phyloP scores from a whole-genome alignment of 257 asterid genomes.

The Gentiana macrophylla region DNA sequence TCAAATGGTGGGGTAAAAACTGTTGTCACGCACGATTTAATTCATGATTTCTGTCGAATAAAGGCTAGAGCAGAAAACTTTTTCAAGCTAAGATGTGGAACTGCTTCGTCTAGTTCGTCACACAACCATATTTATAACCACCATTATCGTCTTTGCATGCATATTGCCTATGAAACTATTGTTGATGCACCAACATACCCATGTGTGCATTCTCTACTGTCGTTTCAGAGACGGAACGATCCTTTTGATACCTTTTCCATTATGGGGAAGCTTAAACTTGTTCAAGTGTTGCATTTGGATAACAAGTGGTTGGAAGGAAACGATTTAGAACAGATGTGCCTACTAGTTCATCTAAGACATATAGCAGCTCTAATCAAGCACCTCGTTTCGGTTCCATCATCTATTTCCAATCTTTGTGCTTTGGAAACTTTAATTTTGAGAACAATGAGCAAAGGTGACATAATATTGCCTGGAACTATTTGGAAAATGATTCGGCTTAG shows the following conservation, averaged over 20 bases:
- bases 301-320: not conserved
- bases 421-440: constrained; percentile 7
- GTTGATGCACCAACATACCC: not conserved
- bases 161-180: not conserved
- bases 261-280: constrained; percentile 3
- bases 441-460: not conserved
- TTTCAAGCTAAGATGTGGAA: not conserved
- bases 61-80: constrained; percentile 11
- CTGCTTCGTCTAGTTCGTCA: not conserved
- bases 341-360: constrained; percentile 7
- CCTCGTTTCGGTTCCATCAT: not conserved
- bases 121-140: not conserved
- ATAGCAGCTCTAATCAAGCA: constrained; percentile 4
- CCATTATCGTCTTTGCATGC: not conserved
- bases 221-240: not conserved
- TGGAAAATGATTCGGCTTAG: constrained; percentile 9
- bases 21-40: constrained; percentile 13
- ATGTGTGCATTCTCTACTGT: not conserved
- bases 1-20: constrained; percentile 12
- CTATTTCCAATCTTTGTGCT: not conserved
- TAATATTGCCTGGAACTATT: constrained; percentile 2
- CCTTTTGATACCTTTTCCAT: constrained; percentile 1
- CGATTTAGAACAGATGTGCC: not conserved
- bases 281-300: constrained; percentile 13
- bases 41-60: constrained; percentile 11